Percentiles rank a stretch among this genome's conserved stretches.
Evolutionary conservation across 441 rosid species (phyloP).

Genomic region (Populus hybrid): DNA sequence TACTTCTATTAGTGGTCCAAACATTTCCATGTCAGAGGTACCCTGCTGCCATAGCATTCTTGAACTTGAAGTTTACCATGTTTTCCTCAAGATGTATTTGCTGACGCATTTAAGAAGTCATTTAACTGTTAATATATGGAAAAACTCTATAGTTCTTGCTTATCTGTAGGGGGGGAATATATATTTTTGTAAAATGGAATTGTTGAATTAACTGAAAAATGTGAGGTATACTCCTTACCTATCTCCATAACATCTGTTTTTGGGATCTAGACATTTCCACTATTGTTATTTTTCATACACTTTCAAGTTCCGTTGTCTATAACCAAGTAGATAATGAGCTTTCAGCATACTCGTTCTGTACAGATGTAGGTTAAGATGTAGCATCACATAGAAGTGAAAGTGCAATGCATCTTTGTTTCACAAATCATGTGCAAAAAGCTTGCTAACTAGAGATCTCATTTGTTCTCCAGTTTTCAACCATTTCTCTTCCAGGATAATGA

Average conservation of each 20-base stretch:
- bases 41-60: background rate
- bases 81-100: background rate
- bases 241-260: background rate
- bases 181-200: too few species aligned
- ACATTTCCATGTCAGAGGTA: conserved; percentile 87
- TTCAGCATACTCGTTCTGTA: background rate
- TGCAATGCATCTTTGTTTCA: background rate
- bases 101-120: background rate
- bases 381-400: background rate
- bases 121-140: background rate
- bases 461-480: background rate
- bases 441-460: background rate
- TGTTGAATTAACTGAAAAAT: too few species aligned
- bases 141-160: too few species aligned
- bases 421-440: background rate
- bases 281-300: too few species aligned
- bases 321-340: background rate
- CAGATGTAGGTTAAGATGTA: background rate
- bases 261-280: too few species aligned
- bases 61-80: background rate
- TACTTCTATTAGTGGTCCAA: conserved; percentile 70
- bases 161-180: too few species aligned
- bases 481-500: background rate
- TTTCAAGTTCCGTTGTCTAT: background rate
- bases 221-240: too few species aligned